Conservation (phyloP, 1,284 basidiomycete genomes). For the Cryptococcus sp. region DNA sequence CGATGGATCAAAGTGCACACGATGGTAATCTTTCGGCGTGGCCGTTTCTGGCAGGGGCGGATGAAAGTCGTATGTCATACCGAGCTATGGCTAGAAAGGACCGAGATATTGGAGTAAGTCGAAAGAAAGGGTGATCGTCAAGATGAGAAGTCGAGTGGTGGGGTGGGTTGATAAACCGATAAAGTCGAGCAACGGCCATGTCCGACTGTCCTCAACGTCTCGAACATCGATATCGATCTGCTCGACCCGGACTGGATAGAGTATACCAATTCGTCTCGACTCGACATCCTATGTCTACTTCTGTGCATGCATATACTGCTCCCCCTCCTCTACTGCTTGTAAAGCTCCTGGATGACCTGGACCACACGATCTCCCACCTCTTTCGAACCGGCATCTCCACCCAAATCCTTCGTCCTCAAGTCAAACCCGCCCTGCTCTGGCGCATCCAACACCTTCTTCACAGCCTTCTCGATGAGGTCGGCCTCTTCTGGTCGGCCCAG, state of each 20-base stretch:
- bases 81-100: too few species aligned
- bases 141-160: too few species aligned
- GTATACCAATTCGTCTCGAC: too few species aligned
- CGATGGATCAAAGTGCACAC: constrained; percentile 41
- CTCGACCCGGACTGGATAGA: too few species aligned
- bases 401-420: constrained; percentile 80
- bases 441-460: constrained; percentile 79
- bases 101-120: too few species aligned
- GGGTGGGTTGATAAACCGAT: too few species aligned
- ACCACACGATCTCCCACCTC: constrained; percentile 83
- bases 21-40: constrained; percentile 40
- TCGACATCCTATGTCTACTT: background rate
- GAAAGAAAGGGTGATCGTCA: too few species aligned
- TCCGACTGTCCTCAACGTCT: too few species aligned
- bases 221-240: too few species aligned
- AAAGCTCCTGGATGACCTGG: constrained; percentile 62
- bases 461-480: constrained; percentile 77
- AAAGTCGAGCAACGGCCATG: too few species aligned
- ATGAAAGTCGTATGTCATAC: constrained; percentile 32
- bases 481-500: constrained; percentile 80
- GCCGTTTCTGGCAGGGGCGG: constrained; percentile 23
- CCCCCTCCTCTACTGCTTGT: constrained; percentile 35
- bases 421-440: constrained; percentile 67
- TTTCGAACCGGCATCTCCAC: constrained; percentile 66
- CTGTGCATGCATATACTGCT: background rate